These are phyloP conservation scores for Saraca asoca DNA, from an alignment of 331 rosid genomes.

Conservation along the genomic window DNA sequence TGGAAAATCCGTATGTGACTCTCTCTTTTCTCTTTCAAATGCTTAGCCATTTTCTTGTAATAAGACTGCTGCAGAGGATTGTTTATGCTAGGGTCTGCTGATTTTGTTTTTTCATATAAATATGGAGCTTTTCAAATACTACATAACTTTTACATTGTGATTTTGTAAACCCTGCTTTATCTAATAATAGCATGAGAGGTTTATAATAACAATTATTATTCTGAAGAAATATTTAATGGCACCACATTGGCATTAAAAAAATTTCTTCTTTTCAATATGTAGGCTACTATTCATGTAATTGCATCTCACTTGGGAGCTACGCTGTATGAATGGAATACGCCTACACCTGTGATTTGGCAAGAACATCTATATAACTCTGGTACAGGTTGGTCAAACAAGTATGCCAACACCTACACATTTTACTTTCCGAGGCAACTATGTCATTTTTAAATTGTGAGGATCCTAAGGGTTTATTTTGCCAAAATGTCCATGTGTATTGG, in stretches of 20 bases:
- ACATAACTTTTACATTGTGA: neutral
- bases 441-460: conserved; percentile 18
- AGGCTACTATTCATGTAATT: conserved; percentile 74
- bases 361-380: conserved; percentile 76
- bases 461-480: conserved; percentile 24
- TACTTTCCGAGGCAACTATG: conserved; percentile 1
- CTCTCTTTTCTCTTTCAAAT: conserved; percentile 34
- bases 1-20: conserved; percentile 81
- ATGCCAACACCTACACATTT: neutral
- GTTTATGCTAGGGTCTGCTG: neutral
- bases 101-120: neutral
- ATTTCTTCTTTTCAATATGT: conserved; percentile 34
- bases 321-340: conserved; percentile 85
- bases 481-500: conserved; percentile 14
- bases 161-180: conserved; percentile 22
- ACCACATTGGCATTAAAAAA: conserved; percentile 12
- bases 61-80: neutral
- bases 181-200: conserved; percentile 1
- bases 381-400: conserved; percentile 54
- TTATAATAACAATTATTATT: conserved; percentile 10
- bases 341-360: conserved; percentile 88
- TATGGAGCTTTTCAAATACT: conserved; percentile 2
- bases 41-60: conserved; percentile 20
- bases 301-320: conserved; percentile 75
- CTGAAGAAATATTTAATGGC: conserved; percentile 9